Evolutionary conservation across 2,329 filamentous ascomycete genomes (phyloP).

Genomic region (Fusarium decemcellulare): DNA sequence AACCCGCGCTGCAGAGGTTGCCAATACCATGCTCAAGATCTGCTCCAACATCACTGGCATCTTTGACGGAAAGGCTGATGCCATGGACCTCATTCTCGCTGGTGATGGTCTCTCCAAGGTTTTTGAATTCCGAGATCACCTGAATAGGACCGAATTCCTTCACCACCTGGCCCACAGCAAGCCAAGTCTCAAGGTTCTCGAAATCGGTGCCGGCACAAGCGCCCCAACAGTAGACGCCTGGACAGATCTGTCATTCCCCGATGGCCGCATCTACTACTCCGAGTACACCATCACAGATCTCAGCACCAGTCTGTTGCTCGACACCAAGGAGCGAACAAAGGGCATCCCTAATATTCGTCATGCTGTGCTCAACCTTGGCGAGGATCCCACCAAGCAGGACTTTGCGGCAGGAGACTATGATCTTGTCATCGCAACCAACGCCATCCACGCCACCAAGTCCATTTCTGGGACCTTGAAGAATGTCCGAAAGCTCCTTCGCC

Average conservation of each 20-base stretch:
- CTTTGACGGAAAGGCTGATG: constrained; percentile 43
- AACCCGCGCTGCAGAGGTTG: constrained; percentile 17
- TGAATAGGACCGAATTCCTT: constrained; percentile 36
- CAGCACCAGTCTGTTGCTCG: constrained; percentile 45
- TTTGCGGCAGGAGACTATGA: constrained; percentile 5
- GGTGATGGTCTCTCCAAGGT: constrained; percentile 49
- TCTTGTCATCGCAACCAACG: constrained; percentile 9
- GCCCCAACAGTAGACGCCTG: constrained; percentile 53
- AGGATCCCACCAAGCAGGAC: constrained; percentile 5
- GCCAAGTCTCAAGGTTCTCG: constrained; percentile 53
- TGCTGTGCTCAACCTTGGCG: constrained; percentile 1
- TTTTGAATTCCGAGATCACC: constrained; percentile 44
- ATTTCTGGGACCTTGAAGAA: constrained; percentile 49
- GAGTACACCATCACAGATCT: constrained; percentile 51
- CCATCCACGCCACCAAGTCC: constrained; percentile 53
- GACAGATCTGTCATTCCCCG: constrained; percentile 20
- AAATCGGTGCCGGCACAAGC: constrained; percentile 59
- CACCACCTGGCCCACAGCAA: constrained; percentile 44
- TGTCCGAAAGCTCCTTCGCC: constrained; percentile 50
- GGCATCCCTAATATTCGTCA: constrained; percentile 24
- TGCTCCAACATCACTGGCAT: constrained; percentile 30
- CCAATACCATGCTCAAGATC: constrained; percentile 25
- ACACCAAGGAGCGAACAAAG: constrained; percentile 47
- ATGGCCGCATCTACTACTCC: constrained; percentile 38
- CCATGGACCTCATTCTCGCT: constrained; percentile 50